These are phyloP conservation scores for Zopfochytrium polystomum DNA, from an alignment of 371 early-diverging fungal genomes.

Conservation along the genomic window DNA sequence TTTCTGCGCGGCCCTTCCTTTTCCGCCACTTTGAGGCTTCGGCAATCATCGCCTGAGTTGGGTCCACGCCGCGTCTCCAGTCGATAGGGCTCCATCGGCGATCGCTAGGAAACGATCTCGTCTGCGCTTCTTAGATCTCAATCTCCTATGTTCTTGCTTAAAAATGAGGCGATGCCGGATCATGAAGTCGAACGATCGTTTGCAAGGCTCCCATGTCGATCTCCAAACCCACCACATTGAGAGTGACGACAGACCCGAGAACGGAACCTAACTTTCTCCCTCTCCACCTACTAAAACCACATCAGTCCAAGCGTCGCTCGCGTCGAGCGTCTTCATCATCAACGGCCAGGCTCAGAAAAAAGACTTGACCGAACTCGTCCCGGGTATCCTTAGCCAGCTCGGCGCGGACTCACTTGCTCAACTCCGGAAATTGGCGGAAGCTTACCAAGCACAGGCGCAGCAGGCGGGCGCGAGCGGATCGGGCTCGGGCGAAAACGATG, in stretches of 20 bases:
- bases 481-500: constrained; percentile 41
- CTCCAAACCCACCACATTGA: too few species aligned
- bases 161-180: too few species aligned
- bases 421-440: constrained; percentile 84
- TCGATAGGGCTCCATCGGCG: too few species aligned
- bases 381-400: constrained; percentile 92
- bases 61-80: too few species aligned
- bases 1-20: not conserved
- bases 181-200: too few species aligned
- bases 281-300: too few species aligned
- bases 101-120: too few species aligned
- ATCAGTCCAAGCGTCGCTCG: constrained; percentile 83
- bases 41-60: too few species aligned
- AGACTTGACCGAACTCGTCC: constrained; percentile 87
- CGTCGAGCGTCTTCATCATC: constrained; percentile 90
- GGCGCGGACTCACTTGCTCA: constrained; percentile 89
- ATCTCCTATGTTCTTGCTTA: not conserved
- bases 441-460: constrained; percentile 63
- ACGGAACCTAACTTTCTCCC: too few species aligned
- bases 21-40: not conserved
- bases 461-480: constrained; percentile 36
- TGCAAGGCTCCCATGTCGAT: too few species aligned
- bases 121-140: too few species aligned
- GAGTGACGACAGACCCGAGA: too few species aligned
- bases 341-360: constrained; percentile 83